Percentiles rank a stretch among this genome's conserved stretches.
Evolutionary conservation across 345 rosid species (phyloP).

Genomic region (Eucalyptus tenuipes): DNA sequence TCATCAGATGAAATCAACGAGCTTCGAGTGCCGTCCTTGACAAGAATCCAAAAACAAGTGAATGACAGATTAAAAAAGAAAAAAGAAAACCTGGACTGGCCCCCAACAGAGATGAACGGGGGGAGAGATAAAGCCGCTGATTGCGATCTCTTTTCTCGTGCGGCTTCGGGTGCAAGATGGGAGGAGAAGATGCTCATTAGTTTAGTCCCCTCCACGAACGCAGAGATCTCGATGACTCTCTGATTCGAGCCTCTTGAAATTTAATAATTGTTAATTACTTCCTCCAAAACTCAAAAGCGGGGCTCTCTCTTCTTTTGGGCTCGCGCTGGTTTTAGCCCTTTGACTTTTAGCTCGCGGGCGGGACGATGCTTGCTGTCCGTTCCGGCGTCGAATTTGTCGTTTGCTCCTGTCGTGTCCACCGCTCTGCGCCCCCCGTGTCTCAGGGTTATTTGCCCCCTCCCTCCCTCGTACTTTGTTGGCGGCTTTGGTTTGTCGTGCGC

Average conservation of each 20-base stretch:
- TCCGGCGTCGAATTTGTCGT: neutral
- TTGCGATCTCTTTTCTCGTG: conserved; percentile 25
- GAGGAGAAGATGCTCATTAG: neutral
- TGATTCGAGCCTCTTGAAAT: neutral
- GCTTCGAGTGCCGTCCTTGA: neutral
- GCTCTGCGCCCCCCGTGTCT: neutral
- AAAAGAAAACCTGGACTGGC: neutral
- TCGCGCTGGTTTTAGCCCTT: neutral
- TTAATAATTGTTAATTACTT: neutral
- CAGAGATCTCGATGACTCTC: neutral
- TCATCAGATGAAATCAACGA: neutral
- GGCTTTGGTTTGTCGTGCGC: neutral
- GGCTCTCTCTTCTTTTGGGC: neutral
- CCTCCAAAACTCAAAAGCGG: neutral
- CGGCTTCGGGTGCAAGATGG: neutral
- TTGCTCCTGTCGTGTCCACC: neutral
- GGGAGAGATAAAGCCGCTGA: conserved; percentile 37
- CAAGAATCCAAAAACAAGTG: neutral
- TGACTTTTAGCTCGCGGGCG: neutral
- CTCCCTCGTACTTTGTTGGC: neutral
- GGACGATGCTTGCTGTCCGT: neutral
- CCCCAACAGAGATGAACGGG: neutral
- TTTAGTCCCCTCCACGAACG: neutral
- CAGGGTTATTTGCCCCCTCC: neutral
- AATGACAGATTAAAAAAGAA: neutral